phyloP scores from a whole-genome alignment of 805 yeast species.

The Candida broadrunensis region DNA sequence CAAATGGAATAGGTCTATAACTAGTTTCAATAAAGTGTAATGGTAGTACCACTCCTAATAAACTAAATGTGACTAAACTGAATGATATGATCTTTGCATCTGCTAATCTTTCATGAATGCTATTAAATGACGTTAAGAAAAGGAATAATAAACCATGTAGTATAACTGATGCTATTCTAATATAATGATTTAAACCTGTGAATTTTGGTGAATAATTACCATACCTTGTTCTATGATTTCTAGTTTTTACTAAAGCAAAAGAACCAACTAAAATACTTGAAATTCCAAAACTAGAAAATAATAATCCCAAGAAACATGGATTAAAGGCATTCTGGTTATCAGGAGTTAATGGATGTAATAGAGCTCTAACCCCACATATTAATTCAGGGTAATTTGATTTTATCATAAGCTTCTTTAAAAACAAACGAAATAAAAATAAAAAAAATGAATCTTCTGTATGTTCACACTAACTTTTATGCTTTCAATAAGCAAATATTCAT shows the following conservation, averaged over 20 bases:
- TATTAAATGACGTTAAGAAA: conserved; percentile 12
- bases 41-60: conserved; percentile 17
- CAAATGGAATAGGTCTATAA: conserved; percentile 17
- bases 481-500: no score
- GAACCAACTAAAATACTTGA: conserved; percentile 5
- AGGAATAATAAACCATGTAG: conserved; percentile 13
- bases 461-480: no score
- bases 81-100: conserved; percentile 17
- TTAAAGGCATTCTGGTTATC: conserved; percentile 29
- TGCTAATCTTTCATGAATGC: conserved; percentile 20
- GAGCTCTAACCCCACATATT: conserved; percentile 8
- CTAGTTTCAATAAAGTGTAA: conserved; percentile 25
- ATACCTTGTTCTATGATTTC: conserved; percentile 3
- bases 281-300: conserved; percentile 9
- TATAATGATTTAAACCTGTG: conserved; percentile 22
- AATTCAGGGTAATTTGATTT: neutral
- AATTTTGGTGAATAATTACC: conserved; percentile 19
- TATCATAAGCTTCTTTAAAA: no score
- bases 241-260: neutral
- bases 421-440: no score
- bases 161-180: conserved; percentile 17
- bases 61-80: conserved; percentile 4
- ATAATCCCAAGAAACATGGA: conserved; percentile 26
- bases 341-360: conserved; percentile 19
- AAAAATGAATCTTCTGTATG: no score